A percentile compares a stretch with the other conserved stretches of the same genome.
Conservation (phyloP, 176 grass and related monocot species). For the Lolium rigidum region DNA sequence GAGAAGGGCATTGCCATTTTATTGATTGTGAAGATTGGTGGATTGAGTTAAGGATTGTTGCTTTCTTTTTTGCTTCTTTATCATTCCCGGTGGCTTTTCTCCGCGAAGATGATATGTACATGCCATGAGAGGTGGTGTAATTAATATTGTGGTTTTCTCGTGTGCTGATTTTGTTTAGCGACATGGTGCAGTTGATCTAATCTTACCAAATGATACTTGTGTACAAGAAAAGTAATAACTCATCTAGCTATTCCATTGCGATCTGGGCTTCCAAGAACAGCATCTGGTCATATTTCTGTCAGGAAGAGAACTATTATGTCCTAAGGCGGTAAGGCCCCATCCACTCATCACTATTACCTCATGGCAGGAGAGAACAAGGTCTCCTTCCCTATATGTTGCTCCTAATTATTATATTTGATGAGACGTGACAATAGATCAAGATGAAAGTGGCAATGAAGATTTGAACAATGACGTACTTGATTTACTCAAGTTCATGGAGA, state of each 20-base stretch:
- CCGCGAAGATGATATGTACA: background rate
- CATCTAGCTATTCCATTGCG: background rate
- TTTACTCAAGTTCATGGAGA: no score
- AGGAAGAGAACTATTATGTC: no score
- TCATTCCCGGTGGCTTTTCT: background rate
- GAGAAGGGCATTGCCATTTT: slow-evolving; percentile 9
- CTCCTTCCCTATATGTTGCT: no score
- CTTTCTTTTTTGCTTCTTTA: background rate
- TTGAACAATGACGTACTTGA: no score
- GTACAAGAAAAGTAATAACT: background rate
- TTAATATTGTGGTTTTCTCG: background rate
- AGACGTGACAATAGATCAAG: no score
- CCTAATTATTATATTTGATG: no score
- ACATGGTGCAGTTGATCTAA: background rate
- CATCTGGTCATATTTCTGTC: no score
- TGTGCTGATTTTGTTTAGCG: slow-evolving; percentile 1
- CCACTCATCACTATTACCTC: no score
- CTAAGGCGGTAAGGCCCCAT: no score
- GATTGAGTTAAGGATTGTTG: slow-evolving; percentile 32
- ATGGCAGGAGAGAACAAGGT: no score
- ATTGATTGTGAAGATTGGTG: slow-evolving; percentile 29
- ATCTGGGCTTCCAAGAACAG: background rate
- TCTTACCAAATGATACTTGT: background rate
- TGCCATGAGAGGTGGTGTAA: slow-evolving; percentile 2
- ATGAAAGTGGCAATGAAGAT: no score